Conservation (phyloP, 371 early-diverging fungal genomes). For the Rhizopus sp. region DNA sequence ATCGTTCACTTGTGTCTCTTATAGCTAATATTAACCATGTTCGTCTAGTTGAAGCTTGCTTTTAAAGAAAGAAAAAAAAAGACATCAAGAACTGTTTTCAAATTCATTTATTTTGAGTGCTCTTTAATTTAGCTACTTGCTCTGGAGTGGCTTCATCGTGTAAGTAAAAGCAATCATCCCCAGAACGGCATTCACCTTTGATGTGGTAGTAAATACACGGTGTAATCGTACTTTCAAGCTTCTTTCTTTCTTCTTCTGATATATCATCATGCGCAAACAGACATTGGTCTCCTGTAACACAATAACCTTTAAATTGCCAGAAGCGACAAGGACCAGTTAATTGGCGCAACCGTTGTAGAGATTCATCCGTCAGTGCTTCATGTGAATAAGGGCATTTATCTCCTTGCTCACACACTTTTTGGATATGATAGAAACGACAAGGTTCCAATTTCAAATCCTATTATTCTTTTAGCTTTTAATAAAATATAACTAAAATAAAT, state of each 20-base stretch:
- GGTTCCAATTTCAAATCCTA: constrained; percentile 40
- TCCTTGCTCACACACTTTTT: constrained; percentile 24
- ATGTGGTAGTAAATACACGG: constrained; percentile 24
- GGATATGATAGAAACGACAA: constrained; percentile 39
- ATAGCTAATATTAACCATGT: too few species aligned
- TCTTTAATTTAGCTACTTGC: constrained; percentile 4
- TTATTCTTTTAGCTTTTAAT: too few species aligned
- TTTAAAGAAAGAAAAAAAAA: neutral
- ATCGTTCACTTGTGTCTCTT: too few species aligned
- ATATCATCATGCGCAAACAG: constrained; percentile 27
- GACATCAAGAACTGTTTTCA: neutral
- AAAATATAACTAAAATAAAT: neutral
- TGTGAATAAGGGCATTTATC: constrained; percentile 37
- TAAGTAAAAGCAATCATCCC: constrained; percentile 26
- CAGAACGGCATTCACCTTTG: constrained; percentile 15
- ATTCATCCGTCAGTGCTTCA: constrained; percentile 16
- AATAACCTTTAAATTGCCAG: constrained; percentile 43
- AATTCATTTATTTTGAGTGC: neutral
- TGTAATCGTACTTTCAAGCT: constrained; percentile 14
- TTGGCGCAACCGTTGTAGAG: constrained; percentile 11
- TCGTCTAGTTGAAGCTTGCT: too few species aligned
- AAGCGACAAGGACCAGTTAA: constrained; percentile 40
- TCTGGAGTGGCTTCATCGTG: constrained; percentile 17
- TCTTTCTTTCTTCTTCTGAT: constrained; percentile 5
- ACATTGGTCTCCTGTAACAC: constrained; percentile 34